Conservation (phyloP, 140 eudicot species). For the Stevia rebaudiana region DNA sequence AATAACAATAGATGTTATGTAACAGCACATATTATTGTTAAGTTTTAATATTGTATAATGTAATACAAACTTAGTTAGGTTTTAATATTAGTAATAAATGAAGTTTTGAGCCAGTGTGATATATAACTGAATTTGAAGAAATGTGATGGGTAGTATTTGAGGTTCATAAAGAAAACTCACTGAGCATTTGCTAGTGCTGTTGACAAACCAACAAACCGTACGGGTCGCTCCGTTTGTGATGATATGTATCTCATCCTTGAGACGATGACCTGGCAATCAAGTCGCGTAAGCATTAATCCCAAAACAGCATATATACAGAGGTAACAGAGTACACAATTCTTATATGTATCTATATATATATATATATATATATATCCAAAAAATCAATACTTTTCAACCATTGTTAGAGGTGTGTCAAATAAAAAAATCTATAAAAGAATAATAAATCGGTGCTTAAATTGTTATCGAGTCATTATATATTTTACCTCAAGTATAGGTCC, state of each 20-base stretch:
- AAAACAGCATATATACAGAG: slow-evolving; percentile 1
- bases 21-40: too few species aligned
- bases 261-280: slow-evolving; percentile 65
- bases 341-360: not conserved
- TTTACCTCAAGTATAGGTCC: slow-evolving; percentile 98
- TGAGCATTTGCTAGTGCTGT: slow-evolving; percentile 96
- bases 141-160: slow-evolving; percentile 7
- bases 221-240: slow-evolving; percentile 88
- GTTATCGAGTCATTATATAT: not conserved
- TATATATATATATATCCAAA: not conserved
- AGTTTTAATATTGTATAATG: not conserved
- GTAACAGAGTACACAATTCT: not conserved
- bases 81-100: not conserved
- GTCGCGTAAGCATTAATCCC: slow-evolving; percentile 9
- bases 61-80: not conserved
- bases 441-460: not conserved
- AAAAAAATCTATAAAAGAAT: slow-evolving; percentile 2
- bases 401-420: slow-evolving; percentile 2
- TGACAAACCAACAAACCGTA: slow-evolving; percentile 93
- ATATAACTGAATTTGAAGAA: not conserved
- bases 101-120: not conserved
- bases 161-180: slow-evolving; percentile 41
- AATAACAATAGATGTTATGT: too few species aligned
- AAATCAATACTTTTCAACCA: not conserved
- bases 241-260: slow-evolving; percentile 98